Percentiles rank a stretch among this genome's conserved stretches.
phyloP scores from a whole-genome alignment of 768 basidiomycete genomes.

The Panaeolus papilionaceus region DNA sequence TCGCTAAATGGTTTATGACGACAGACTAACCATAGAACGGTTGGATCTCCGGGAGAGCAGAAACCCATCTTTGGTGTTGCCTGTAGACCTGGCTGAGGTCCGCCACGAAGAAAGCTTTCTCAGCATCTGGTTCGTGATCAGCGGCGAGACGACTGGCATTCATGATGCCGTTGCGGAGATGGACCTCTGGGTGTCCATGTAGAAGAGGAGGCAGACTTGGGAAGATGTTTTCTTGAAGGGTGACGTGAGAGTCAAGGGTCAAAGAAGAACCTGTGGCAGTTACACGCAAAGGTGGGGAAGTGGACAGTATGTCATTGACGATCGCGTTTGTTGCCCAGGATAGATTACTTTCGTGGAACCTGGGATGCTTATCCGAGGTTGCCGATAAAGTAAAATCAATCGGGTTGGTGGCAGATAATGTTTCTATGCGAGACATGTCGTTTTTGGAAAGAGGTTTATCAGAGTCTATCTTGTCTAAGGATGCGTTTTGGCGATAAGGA shows the following conservation, averaged over 20 bases:
- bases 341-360: constrained; percentile 27
- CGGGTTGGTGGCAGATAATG: constrained; percentile 44
- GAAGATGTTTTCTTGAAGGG: constrained; percentile 55
- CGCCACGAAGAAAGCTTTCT: constrained; percentile 96
- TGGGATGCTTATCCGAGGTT: constrained; percentile 25
- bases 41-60: constrained; percentile 81
- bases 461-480: constrained; percentile 33
- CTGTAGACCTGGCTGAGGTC: constrained; percentile 88
- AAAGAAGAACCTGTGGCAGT: constrained; percentile 36
- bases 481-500: constrained; percentile 17
- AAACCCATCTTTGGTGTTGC: constrained; percentile 85
- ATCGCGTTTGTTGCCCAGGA: constrained; percentile 59
- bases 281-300: constrained; percentile 72
- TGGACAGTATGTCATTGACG: constrained; percentile 43
- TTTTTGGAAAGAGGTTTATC: constrained; percentile 29
- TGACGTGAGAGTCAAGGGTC: constrained; percentile 27
- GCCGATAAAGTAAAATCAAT: constrained; percentile 40
- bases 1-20: neutral
- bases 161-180: constrained; percentile 81
- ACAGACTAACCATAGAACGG: constrained; percentile 87
- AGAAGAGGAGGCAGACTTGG: constrained; percentile 70
- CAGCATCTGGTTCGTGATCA: constrained; percentile 71
- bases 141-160: constrained; percentile 58
- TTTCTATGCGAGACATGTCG: constrained; percentile 65
- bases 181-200: constrained; percentile 73